Conservation (phyloP, 208 protist genomes). For the Trypanosoma mega region DNA sequence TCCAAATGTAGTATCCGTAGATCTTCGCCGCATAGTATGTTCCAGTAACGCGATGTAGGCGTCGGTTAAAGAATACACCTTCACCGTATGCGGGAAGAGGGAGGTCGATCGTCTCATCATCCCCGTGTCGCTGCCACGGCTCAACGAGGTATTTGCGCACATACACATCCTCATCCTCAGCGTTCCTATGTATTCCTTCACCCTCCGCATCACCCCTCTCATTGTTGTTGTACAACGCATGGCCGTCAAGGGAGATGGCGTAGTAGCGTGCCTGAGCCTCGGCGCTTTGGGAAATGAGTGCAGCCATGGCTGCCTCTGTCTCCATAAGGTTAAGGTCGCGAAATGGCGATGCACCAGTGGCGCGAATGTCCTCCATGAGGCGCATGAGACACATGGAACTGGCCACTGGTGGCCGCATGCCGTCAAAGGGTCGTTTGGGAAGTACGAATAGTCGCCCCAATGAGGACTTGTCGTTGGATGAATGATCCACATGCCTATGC, state of each 20-base stretch:
- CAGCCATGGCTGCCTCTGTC: slow-evolving; percentile 10
- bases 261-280: slow-evolving; percentile 21
- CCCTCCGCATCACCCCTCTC: not conserved
- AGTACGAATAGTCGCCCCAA: slow-evolving; percentile 7
- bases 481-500: too few relatives aligned
- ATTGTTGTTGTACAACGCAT: too few relatives aligned
- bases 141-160: slow-evolving; percentile 45
- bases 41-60: slow-evolving; percentile 61
- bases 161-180: slow-evolving; percentile 3
- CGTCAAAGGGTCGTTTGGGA: slow-evolving; percentile 39
- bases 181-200: not conserved
- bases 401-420: slow-evolving; percentile 56
- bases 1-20: slow-evolving; percentile 15
- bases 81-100: slow-evolving; percentile 41
- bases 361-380: slow-evolving; percentile 23
- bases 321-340: slow-evolving; percentile 10
- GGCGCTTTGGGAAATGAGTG: slow-evolving; percentile 9
- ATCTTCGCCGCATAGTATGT: slow-evolving; percentile 38
- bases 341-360: slow-evolving; percentile 18
- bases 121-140: slow-evolving; percentile 41
- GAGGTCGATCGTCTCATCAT: slow-evolving; percentile 19
- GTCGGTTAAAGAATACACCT: slow-evolving; percentile 60
- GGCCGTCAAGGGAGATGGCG: slow-evolving; percentile 12
- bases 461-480: too few relatives aligned
- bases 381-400: slow-evolving; percentile 39